These are phyloP conservation scores for Leucocoprinus birnbaumii DNA, from an alignment of 768 basidiomycete genomes.

Conservation along the genomic window DNA sequence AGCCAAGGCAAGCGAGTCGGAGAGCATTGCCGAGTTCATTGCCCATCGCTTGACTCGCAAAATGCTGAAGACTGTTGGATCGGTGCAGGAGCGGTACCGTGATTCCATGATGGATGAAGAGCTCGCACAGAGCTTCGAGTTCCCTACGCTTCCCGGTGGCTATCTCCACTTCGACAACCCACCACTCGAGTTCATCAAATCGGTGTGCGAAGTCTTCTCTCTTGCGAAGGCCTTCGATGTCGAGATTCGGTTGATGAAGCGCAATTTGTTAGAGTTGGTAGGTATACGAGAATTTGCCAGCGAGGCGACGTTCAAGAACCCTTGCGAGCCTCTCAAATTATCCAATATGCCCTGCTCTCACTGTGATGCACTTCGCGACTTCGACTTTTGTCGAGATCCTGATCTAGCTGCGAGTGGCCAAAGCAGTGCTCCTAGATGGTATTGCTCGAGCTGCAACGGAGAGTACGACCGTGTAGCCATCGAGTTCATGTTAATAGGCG, in stretches of 20 bases:
- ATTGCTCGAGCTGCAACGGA: conserved; percentile 68
- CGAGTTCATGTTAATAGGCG: conserved; percentile 81
- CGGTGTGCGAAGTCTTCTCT: conserved; percentile 74
- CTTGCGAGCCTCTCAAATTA: conserved; percentile 84
- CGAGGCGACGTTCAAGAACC: conserved; percentile 87
- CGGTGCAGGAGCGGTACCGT: conserved; percentile 57
- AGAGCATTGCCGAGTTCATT: conserved; percentile 73
- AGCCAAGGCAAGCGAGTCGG: conserved; percentile 66
- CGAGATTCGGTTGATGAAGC: conserved; percentile 86
- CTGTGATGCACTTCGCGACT: conserved; percentile 83
- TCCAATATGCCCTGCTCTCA: conserved; percentile 85
- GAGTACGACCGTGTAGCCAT: conserved; percentile 90
- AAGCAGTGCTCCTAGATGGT: conserved; percentile 58
- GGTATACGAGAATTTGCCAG: conserved; percentile 83
- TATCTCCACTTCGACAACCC: conserved; percentile 79
- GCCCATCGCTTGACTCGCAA: conserved; percentile 76
- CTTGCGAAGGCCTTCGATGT: conserved; percentile 80
- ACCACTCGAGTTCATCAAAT: conserved; percentile 86
- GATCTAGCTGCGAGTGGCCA: conserved; percentile 66
- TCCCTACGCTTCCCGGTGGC: conserved; percentile 87
- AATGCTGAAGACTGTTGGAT: conserved; percentile 67
- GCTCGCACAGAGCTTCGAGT: conserved; percentile 57
- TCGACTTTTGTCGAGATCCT: conserved; percentile 93
- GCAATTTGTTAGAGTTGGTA: conserved; percentile 86
- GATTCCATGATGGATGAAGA: conserved; percentile 57